Base-by-base conservation (phyloP, 2,329 filamentous ascomycete genomes). In the Cercospora sojina region DNA sequence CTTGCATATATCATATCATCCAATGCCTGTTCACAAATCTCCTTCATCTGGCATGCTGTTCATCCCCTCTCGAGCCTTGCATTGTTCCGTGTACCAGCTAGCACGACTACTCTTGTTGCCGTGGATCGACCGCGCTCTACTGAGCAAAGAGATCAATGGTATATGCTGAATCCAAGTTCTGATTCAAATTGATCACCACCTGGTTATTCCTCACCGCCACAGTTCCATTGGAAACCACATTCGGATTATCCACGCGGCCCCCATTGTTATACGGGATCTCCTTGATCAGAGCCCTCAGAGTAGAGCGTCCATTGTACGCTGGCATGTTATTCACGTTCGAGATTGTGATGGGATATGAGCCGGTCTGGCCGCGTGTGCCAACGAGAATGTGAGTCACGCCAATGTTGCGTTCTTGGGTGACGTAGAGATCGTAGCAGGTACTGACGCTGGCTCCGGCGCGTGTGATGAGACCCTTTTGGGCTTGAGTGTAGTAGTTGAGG, bases 131-230 rank as follows among this genome's bases (percentile, higher is more conserved):
- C 47, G 6, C 13, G 10, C 13, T 20, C 53, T 57, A 57, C 53
- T 57, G 53, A 12, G 53, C 53, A 32, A 32, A 57, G 10, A 57
- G 31, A 23, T 57, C 53, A 57, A 35, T 57, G 5, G 53, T 57
- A 23, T 57, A 57, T 5, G 53, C 53, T 4, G 53, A 57, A 13
- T 57, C 53, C 53, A 35, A 31, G 10, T 57, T 57, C 53, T 32
- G 27, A 3, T 57, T 31, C 53, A 57, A 13, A 13, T 27, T 57
- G 18, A 57, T 35, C 27, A 32, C 31, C 53, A 57, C 53, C 8
- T 57, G 53, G 16, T 57, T 57, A 16, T 57, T 57, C 29, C n/a
- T 18, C 53, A 57, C 53, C 9, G 53, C 53, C 27, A 57, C 53
- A 1, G 31, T 57, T 5, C 53, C 53, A 9, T 57, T 57, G 3